A percentile compares a stretch with the other conserved stretches of the same genome.
These are phyloP conservation scores for Graphilbum sp. DNA, from an alignment of 2,329 filamentous ascomycete species.

Conservation along the genomic window DNA sequence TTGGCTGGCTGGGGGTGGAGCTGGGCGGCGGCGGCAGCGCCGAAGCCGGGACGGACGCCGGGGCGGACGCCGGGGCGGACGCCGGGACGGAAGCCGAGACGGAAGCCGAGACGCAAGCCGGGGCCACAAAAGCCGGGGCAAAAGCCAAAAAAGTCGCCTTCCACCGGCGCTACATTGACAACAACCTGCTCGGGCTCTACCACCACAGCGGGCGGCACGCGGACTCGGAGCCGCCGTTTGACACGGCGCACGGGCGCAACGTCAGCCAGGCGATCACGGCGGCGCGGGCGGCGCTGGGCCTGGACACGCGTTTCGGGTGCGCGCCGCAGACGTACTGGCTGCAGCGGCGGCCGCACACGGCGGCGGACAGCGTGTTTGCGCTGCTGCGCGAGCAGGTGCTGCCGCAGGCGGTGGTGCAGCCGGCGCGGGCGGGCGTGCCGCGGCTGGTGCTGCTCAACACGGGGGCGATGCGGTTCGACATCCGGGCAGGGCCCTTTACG, in stretches of 20 bases:
- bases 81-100: background rate
- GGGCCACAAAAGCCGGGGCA: too few species aligned
- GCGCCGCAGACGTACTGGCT: conserved; percentile 71
- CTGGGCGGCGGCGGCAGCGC: conserved; percentile 11
- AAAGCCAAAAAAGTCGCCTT: conserved; percentile 26
- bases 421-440: conserved; percentile 31
- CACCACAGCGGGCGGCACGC: conserved; percentile 62
- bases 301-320: conserved; percentile 69
- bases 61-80: too few species aligned
- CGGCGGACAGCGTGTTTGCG: conserved; percentile 59
- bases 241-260: conserved; percentile 56
- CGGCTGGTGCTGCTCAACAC: conserved; percentile 71
- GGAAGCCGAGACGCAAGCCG: too few species aligned
- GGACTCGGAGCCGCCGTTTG: conserved; percentile 39
- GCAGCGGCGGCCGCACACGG: conserved; percentile 57
- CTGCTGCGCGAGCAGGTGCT: conserved; percentile 66
- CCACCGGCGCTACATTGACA: conserved; percentile 76
- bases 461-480: conserved; percentile 84
- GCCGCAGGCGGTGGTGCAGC: conserved; percentile 44
- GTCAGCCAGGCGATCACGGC: conserved; percentile 53
- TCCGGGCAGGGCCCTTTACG: conserved; percentile 85
- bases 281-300: conserved; percentile 51
- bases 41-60: background rate
- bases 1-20: conserved; percentile 84
- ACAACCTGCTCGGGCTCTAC: conserved; percentile 72